Percentiles rank a stretch among this genome's conserved stretches.
Conservation (phyloP, 495 filamentous ascomycete genomes). For the Podospora tetraspora region DNA sequence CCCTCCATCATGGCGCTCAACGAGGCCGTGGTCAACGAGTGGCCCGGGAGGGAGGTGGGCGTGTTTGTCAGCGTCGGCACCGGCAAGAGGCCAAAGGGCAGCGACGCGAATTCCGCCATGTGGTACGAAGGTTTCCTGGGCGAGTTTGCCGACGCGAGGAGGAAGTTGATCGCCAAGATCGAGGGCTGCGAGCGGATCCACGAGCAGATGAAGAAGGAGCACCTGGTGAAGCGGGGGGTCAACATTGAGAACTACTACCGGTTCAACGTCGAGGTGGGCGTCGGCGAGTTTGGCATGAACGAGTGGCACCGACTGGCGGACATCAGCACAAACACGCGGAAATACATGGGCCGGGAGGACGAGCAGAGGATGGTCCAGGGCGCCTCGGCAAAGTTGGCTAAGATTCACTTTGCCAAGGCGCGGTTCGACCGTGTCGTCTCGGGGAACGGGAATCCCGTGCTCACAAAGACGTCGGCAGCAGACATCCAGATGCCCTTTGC, state of each 20-base stretch:
- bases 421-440: conserved; percentile 34
- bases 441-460: conserved; percentile 25
- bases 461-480: conserved; percentile 25
- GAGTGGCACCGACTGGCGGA: conserved; percentile 92
- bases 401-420: conserved; percentile 64
- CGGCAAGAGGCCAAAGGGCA: conserved; percentile 74
- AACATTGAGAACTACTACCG: conserved; percentile 91
- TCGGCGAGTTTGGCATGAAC: conserved; percentile 98
- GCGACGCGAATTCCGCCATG: conserved; percentile 58
- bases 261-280: conserved; percentile 94
- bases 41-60: conserved; percentile 85
- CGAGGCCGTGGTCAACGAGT: conserved; percentile 87
- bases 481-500: conserved; percentile 39
- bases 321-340: conserved; percentile 83
- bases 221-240: conserved; percentile 70
- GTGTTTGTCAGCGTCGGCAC: conserved; percentile 90
- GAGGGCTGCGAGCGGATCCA: conserved; percentile 94
- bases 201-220: conserved; percentile 69
- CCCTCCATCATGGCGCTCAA: conserved; percentile 80
- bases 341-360: conserved; percentile 68
- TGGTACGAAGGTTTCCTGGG: conserved; percentile 96
- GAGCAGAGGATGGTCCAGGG: conserved; percentile 70
- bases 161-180: conserved; percentile 79
- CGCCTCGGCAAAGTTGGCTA: conserved; percentile 75
- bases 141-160: conserved; percentile 83